These are phyloP conservation scores for Blastobotrys robertii DNA, from an alignment of 805 yeast genomes.

Conservation along the genomic window DNA sequence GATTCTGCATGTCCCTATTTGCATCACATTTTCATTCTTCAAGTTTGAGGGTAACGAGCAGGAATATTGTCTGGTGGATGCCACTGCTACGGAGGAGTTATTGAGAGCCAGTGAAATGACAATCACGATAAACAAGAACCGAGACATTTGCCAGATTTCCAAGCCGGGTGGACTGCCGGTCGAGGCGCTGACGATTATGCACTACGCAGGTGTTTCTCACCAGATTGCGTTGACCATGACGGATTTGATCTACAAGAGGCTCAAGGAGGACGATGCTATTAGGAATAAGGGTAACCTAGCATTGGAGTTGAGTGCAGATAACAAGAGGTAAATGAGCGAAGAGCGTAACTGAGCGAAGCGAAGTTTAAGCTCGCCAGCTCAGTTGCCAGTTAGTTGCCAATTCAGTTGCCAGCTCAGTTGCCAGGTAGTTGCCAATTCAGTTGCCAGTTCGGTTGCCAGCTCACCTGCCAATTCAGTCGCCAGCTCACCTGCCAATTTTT, in stretches of 20 bases:
- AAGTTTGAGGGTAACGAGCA: conserved; percentile 39
- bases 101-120: conserved; percentile 72
- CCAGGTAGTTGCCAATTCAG: too few relatives aligned
- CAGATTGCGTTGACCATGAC: conserved; percentile 54
- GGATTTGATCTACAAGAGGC: conserved; percentile 44
- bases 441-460: too few relatives aligned
- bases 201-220: conserved; percentile 60
- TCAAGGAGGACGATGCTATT: conserved; percentile 44
- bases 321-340: too few relatives aligned
- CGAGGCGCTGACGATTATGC: conserved; percentile 58
- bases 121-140: conserved; percentile 77
- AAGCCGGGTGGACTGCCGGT: conserved; percentile 87
- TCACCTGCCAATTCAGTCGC: too few relatives aligned
- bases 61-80: conserved; percentile 46
- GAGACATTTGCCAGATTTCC: conserved; percentile 81
- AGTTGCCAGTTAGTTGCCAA: too few relatives aligned
- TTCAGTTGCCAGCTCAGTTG: too few relatives aligned
- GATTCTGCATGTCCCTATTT: conserved; percentile 79
- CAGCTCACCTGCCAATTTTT: too few relatives aligned
- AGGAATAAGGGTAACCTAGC: conserved; percentile 35
- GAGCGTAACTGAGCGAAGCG: too few relatives aligned
- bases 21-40: conserved; percentile 81
- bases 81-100: conserved; percentile 66
- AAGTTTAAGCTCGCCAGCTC: too few relatives aligned
- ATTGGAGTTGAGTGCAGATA: conserved; percentile 22